Conservation (phyloP, 23 red algal species). For the Agarophyton chilense region DNA sequence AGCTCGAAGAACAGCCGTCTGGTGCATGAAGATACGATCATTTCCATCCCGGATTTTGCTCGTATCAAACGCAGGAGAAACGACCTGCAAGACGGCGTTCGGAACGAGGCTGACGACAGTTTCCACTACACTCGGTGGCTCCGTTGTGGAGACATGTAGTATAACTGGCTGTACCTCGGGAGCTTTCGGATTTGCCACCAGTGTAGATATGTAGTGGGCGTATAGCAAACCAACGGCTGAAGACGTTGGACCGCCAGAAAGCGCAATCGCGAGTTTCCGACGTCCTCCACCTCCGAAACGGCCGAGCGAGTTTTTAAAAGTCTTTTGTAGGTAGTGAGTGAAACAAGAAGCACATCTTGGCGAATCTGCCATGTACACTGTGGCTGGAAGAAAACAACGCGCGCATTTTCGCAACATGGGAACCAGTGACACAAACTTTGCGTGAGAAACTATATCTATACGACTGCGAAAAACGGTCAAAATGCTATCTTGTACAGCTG, state of each 20-base stretch:
- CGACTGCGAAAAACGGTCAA: too few relatives aligned
- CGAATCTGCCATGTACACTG: background rate
- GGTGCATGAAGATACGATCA: background rate
- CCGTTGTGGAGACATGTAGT: background rate
- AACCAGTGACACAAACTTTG: too few relatives aligned
- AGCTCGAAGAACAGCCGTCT: background rate
- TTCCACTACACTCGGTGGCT: background rate
- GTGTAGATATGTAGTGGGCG: background rate
- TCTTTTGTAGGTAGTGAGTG: constrained; percentile 3
- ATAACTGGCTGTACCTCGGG: background rate
- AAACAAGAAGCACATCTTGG: constrained; percentile 8
- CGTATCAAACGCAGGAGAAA: background rate
- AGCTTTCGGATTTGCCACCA: background rate
- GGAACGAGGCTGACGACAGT: background rate
- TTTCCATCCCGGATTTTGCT: background rate
- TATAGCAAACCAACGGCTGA: background rate
- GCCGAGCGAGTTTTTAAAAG: background rate
- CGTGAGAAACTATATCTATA: too few relatives aligned
- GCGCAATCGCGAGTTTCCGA: background rate
- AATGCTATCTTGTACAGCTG: too few relatives aligned
- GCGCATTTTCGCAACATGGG: background rate
- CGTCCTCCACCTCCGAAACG: constrained; percentile 25
- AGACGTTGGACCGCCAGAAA: background rate
- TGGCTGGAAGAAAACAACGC: background rate
- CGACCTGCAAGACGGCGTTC: background rate